Percentiles rank a stretch among this genome's conserved stretches.
These are phyloP conservation scores for Populus tremula DNA, from an alignment of 345 rosid species.

Conservation along the genomic window DNA sequence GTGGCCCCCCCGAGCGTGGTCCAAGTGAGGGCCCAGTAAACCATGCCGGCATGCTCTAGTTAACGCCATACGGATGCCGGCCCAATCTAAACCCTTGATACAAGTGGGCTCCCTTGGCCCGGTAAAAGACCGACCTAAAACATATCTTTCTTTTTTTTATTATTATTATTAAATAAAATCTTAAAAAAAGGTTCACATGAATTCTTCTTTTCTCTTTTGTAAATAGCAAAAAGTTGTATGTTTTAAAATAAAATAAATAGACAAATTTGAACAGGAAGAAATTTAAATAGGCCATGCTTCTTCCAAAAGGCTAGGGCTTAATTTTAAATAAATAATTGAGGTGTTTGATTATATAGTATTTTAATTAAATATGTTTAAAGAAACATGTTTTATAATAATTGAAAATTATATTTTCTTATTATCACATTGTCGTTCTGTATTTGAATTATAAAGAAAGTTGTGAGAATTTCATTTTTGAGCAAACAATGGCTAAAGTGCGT, in stretches of 20 bases:
- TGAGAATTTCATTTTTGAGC: no score
- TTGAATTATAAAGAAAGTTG: no score
- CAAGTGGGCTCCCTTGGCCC: constrained; percentile 34
- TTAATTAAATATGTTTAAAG: no score
- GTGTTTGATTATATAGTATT: no score
- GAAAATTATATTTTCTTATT: no score
- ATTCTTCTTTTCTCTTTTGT: not conserved
- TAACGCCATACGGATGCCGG: constrained; percentile 28
- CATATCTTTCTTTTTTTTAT: not conserved
- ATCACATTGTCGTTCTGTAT: no score
- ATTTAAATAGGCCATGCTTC: not conserved
- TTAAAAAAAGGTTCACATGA: not conserved
- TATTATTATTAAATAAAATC: not conserved
- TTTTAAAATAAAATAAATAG: not conserved
- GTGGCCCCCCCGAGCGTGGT: constrained; percentile 25
- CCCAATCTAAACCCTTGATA: constrained; percentile 25
- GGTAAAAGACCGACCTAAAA: constrained; percentile 7
- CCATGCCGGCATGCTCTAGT: constrained; percentile 25
- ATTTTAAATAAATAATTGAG: no score
- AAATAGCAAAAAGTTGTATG: not conserved
- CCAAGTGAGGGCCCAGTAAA: constrained; percentile 21
- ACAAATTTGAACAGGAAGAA: not conserved
- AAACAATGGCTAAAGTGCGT: no score
- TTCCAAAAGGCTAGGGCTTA: no score
- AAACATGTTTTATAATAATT: no score